Conservation (phyloP, 2,329 filamentous ascomycete species). For the Ceratocystiopsis sp. region DNA sequence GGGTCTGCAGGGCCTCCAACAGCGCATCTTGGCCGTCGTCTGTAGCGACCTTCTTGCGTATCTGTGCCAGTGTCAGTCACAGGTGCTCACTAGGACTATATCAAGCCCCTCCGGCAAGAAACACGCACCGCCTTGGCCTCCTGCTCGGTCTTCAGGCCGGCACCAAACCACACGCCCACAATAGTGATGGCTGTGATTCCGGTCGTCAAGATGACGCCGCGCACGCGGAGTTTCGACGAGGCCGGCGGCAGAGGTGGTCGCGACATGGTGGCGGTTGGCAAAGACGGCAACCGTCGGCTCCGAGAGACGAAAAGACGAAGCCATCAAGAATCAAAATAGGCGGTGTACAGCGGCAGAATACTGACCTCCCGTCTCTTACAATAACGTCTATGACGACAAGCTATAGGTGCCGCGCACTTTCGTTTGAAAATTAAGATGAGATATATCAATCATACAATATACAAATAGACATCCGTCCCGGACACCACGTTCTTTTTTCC, state of each 20-base stretch:
- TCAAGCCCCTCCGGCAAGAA: no score
- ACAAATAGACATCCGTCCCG: not conserved
- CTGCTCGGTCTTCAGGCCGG: conserved; percentile 16
- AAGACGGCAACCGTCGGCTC: no score
- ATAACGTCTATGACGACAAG: not conserved
- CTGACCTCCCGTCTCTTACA: no score
- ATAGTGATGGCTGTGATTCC: conserved; percentile 15
- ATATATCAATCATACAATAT: not conserved
- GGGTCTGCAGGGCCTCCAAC: conserved; percentile 15
- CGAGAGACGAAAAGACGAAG: not conserved
- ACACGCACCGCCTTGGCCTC: conserved; percentile 9
- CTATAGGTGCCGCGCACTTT: not conserved
- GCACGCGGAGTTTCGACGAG: conserved; percentile 4
- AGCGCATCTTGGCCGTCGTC: conserved; percentile 12
- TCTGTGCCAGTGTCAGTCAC: not conserved
- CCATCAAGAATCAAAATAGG: conserved; percentile 3
- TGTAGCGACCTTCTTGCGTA: conserved; percentile 10
- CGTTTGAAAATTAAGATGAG: not conserved
- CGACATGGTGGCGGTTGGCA: no score
- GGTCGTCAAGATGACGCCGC: conserved; percentile 9
- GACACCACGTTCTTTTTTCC: not conserved
- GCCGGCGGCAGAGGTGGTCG: no score
- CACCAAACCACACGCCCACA: conserved; percentile 17
- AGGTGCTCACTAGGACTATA: no score
- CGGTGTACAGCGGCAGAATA: conserved; percentile 9